Base-by-base conservation (phyloP, 805 yeast genomes). In the Yamadazyma paraphyllophila region DNA sequence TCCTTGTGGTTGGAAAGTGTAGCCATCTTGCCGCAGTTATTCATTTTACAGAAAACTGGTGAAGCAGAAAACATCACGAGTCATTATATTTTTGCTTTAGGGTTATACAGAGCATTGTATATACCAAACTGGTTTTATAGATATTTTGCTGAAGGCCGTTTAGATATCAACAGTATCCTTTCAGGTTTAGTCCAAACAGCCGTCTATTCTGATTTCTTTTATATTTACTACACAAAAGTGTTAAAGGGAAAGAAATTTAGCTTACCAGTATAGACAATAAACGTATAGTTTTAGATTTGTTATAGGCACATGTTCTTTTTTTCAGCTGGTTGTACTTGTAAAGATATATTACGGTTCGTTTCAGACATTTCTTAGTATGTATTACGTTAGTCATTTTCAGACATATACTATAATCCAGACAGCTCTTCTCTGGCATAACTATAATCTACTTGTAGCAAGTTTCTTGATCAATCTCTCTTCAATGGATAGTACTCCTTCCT, bases 111-210 rank as follows among this genome's bases (percentile, higher is more conserved):
- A 55, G 86, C 92, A 0, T 73, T 94, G 42, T 94, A 94, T 63
- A 81, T 94, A 55, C 95, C 96, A 53, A 94, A 92, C 67, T 94
- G 99, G 99, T 63, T 90, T 54, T 94, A 90, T 77, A 81, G 97
- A 64, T 88, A 83, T 69, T 69, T 69, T 49, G 65, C 76, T 10
- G 92, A 86, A 52, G 77, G 73, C 17, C 72, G 75, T 52, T 71
- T 85, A 46, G 96, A 90, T 59, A 76, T 76, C 52, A 73, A 91
- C 45, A 77, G 96, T 2, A 71, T 92, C 8, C 58, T 78, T 15
- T 85, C 97, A 0, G 98, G 98, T 17, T 50, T 94, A 29, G 64
- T 89, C 34, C 99, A 94, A 71, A 89, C 97, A 0, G 70, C 81
- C 46, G 68, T 94, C 29, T 94, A 94, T 69, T 89, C 97, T 2